Evolutionary conservation across 495 filamentous ascomycete species (phyloP).

Genomic region (Neurospora sp.): DNA sequence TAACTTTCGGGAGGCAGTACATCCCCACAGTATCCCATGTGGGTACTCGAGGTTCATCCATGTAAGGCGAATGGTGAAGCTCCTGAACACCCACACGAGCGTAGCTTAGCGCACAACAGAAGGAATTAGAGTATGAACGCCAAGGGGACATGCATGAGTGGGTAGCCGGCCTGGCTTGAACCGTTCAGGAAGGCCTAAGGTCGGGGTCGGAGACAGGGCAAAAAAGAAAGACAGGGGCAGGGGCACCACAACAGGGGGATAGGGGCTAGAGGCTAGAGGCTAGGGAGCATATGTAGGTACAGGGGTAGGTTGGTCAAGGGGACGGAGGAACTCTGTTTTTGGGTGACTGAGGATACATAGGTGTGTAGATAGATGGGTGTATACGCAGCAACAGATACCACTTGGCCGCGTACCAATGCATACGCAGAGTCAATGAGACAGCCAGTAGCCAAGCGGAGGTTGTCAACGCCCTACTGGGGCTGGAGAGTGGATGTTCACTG

Average conservation of each 20-base stretch:
- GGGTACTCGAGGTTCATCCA: neutral
- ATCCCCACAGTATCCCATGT: constrained; percentile 16
- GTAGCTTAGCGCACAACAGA: neutral
- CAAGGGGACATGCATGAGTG: neutral
- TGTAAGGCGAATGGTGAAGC: neutral
- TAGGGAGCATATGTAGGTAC: neutral
- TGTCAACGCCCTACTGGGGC: neutral
- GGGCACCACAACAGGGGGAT: neutral
- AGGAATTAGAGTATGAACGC: neutral
- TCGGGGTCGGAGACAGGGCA: neutral
- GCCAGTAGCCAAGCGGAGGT: neutral
- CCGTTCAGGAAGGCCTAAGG: neutral
- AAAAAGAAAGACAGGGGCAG: neutral
- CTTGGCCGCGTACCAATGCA: neutral
- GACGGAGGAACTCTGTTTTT: neutral
- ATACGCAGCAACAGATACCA: neutral
- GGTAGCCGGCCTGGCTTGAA: neutral
- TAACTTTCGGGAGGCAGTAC: constrained; percentile 22
- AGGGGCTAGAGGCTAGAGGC: neutral
- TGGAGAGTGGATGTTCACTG: neutral
- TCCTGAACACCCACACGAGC: neutral
- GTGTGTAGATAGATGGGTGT: neutral
- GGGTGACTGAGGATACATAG: neutral
- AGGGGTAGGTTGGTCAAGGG: neutral
- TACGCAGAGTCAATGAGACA: neutral